Evolutionary conservation across 164 flowering plant genomes (phyloP), one percentile per base, ranked within the genome.

Genomic region (Santalum album): DNA sequence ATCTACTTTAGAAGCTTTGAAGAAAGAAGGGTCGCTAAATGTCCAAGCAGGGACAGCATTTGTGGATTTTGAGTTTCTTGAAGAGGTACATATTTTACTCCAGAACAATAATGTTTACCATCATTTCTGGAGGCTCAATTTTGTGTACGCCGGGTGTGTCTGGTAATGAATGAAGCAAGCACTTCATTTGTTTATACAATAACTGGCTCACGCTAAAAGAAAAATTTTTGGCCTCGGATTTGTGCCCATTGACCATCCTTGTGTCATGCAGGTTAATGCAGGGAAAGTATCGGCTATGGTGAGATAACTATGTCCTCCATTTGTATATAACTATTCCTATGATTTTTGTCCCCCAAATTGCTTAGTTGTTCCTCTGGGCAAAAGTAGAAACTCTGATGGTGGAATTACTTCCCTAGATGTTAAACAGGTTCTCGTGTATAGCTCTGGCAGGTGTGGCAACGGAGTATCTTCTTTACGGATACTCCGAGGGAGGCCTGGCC

Each of bases 31-130:
- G 45, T 84, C 96, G 50, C 83, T 88, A 49, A 91, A 88, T 69
- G 83, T 91, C 62, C 98, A 91, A 70, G 95, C 98, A 32, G 98
- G 98, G 20, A 86, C 98, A 49, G 78, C 89, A 54, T 91, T 91
- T 73, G 95, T 91, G 49, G 98, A 91, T 69, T 77, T 76, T 52
- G 98, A 91, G 55, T 86, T 91, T 69, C 64, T 74, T 59, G 95
- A 91, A 63, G 96, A 88, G 68, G 98, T 86, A 72, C n/a, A 78
- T 42, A n/a, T 59, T n/a, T n/a, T n/a, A n/a, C n/a, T n/a, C n/a
- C n/a, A n/a, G n/a, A n/a, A n/a, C n/a, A n/a, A n/a, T n/a, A n/a
- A n/a, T n/a, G n/a, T n/a, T n/a, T n/a, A n/a, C n/a, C n/a, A n/a
- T n/a, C n/a, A n/a, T n/a, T n/a, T n/a, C n/a, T n/a, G n/a, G n/a